A percentile compares a stretch with the other conserved stretches of the same genome.
These are phyloP conservation scores for Tubosaeta brunneosetosa DNA, from an alignment of 768 basidiomycete genomes.

Conservation along the genomic window DNA sequence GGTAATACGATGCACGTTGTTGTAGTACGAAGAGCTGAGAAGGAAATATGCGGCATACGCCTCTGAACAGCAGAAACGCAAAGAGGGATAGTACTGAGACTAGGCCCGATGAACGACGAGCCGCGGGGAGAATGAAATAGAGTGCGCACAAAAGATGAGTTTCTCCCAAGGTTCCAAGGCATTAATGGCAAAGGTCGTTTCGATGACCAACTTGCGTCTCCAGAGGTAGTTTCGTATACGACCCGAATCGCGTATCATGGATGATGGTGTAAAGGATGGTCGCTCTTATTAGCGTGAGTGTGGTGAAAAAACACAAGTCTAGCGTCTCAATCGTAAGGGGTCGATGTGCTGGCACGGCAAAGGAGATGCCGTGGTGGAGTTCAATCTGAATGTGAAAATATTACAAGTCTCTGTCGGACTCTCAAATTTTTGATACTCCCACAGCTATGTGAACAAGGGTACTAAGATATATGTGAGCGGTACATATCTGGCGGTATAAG, in stretches of 20 bases:
- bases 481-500: slow-evolving; percentile 16
- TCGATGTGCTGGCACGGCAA: not conserved
- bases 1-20: slow-evolving; percentile 55
- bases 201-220: slow-evolving; percentile 52
- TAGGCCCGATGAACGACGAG: slow-evolving; percentile 15
- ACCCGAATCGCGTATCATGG: slow-evolving; percentile 11
- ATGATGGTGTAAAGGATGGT: not conserved
- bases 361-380: not conserved
- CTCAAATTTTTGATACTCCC: not conserved
- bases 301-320: not conserved
- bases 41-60: slow-evolving; percentile 55
- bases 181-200: slow-evolving; percentile 54
- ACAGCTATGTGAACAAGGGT: slow-evolving; percentile 4
- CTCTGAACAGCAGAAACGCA: slow-evolving; percentile 44
- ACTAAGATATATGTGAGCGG: slow-evolving; percentile 8
- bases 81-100: slow-evolving; percentile 39
- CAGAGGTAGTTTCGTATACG: slow-evolving; percentile 38
- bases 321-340: not conserved
- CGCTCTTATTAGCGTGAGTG: not conserved
- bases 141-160: slow-evolving; percentile 48
- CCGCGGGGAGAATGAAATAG: not conserved
- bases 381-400: not conserved
- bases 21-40: slow-evolving; percentile 50
- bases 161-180: slow-evolving; percentile 72
- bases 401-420: not conserved